Percentiles rank a stretch among this genome's conserved stretches.
Evolutionary conservation across 768 basidiomycete species (phyloP).

Genomic region (Pisolithus sp.): DNA sequence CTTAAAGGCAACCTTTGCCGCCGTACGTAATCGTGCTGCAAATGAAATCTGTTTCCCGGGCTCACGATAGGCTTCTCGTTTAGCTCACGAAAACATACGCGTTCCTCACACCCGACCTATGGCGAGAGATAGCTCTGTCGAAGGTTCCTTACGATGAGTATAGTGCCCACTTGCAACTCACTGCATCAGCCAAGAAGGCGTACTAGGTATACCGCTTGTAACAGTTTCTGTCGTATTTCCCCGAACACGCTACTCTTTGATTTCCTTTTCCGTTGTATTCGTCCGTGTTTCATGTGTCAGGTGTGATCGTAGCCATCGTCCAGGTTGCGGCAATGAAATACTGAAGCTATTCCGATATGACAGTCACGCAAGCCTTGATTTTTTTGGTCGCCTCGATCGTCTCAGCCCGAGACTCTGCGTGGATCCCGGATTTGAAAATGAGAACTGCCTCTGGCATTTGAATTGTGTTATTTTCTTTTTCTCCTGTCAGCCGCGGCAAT

Average conservation of each 20-base stretch:
- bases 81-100: conserved; percentile 97
- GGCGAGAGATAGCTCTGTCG: conserved; percentile 88
- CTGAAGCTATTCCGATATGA: no score
- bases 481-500: not conserved
- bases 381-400: no score
- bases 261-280: not conserved
- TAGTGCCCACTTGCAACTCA: conserved; percentile 85
- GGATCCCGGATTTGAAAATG: not conserved
- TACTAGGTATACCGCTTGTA: conserved; percentile 36
- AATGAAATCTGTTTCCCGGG: not conserved
- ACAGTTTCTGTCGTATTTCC: conserved; percentile 9
- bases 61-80: conserved; percentile 1
- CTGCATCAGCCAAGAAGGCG: conserved; percentile 62
- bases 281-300: not conserved
- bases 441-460: not conserved
- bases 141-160: conserved; percentile 94
- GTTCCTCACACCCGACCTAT: conserved; percentile 97
- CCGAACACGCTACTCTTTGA: not conserved
- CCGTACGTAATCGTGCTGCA: conserved; percentile 44
- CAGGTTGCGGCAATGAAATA: no score
- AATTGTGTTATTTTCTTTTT: not conserved
- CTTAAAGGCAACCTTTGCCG: conserved; percentile 94
- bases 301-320: no score
- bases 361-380: no score
- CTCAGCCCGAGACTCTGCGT: no score